These are phyloP conservation scores for Trametes elegans DNA, from an alignment of 768 basidiomycete genomes.

Conservation along the genomic window DNA sequence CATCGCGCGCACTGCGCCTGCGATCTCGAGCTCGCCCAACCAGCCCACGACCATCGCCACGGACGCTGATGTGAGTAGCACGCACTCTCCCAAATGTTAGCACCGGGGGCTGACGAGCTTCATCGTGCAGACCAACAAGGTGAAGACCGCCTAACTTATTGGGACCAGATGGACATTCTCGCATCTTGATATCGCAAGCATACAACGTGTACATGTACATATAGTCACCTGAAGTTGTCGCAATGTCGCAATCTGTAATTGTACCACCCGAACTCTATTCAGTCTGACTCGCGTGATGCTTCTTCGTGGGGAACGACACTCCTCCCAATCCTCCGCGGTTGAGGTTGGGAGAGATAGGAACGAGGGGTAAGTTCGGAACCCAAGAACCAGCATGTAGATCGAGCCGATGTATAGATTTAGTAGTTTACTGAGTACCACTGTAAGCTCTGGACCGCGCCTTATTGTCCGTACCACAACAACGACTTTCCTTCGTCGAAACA, in stretches of 20 bases:
- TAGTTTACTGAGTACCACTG: too few species aligned
- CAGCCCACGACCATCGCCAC: slow-evolving; percentile 29
- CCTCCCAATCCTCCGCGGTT: neutral
- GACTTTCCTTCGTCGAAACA: too few species aligned
- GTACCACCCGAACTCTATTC: neutral
- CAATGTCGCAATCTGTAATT: slow-evolving; percentile 13
- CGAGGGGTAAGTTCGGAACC: too few species aligned
- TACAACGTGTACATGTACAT: slow-evolving; percentile 5
- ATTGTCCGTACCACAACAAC: too few species aligned
- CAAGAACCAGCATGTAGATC: too few species aligned
- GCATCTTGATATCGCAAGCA: neutral
- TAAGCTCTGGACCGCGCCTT: too few species aligned
- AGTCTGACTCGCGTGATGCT: neutral
- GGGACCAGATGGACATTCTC: neutral
- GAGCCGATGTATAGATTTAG: too few species aligned
- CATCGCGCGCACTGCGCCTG: slow-evolving; percentile 83
- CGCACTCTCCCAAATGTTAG: neutral
- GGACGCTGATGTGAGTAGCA: slow-evolving; percentile 27
- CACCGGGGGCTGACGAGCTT: too few species aligned
- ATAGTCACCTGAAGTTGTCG: neutral
- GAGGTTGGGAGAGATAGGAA: too few species aligned
- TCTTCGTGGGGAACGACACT: too few species aligned
- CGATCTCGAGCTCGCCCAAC: slow-evolving; percentile 49
- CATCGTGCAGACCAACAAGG: slow-evolving; percentile 2
- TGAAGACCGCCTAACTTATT: slow-evolving; percentile 14